phyloP scores from a whole-genome alignment of 1,139 yeast genomes.

The Blastobotrys illinoisensis region DNA sequence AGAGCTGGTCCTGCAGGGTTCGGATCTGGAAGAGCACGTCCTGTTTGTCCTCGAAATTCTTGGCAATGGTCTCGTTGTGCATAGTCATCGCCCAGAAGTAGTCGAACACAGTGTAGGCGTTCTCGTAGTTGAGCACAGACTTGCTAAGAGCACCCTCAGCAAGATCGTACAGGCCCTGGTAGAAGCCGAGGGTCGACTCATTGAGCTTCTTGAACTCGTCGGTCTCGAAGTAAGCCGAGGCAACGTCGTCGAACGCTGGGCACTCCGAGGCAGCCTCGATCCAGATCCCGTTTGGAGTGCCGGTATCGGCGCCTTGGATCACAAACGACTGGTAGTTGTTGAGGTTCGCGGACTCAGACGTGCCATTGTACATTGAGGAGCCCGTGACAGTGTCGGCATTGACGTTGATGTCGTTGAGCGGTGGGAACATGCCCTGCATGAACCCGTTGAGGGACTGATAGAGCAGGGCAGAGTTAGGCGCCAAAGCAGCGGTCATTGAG shows the following conservation, averaged over 20 bases:
- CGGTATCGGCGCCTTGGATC: slow-evolving; percentile 33
- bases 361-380: slow-evolving; percentile 36
- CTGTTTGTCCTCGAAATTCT: slow-evolving; percentile 20
- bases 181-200: slow-evolving; percentile 34
- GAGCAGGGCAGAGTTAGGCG: slow-evolving; percentile 34
- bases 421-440: slow-evolving; percentile 44
- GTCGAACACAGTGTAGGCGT: slow-evolving; percentile 39
- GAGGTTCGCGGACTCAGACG: slow-evolving; percentile 34
- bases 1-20: slow-evolving; percentile 36
- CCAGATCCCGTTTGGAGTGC: slow-evolving; percentile 37
- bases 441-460: slow-evolving; percentile 38
- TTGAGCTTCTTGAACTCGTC: slow-evolving; percentile 31
- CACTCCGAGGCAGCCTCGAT: slow-evolving; percentile 40
- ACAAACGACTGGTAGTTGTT: slow-evolving; percentile 42
- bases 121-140: slow-evolving; percentile 33
- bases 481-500: slow-evolving; percentile 33
- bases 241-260: slow-evolving; percentile 33
- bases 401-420: slow-evolving; percentile 27
- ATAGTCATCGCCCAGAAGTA: slow-evolving; percentile 36
- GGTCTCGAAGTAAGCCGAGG: slow-evolving; percentile 27
- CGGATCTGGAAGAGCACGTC: slow-evolving; percentile 30
- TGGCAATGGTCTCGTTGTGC: slow-evolving; percentile 37
- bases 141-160: slow-evolving; percentile 20
- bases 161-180: slow-evolving; percentile 30
- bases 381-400: slow-evolving; percentile 22